Percentiles rank a stretch among this genome's conserved stretches.
These are phyloP conservation scores for Calocybe indica DNA, from an alignment of 768 basidiomycete species.

Conservation along the genomic window DNA sequence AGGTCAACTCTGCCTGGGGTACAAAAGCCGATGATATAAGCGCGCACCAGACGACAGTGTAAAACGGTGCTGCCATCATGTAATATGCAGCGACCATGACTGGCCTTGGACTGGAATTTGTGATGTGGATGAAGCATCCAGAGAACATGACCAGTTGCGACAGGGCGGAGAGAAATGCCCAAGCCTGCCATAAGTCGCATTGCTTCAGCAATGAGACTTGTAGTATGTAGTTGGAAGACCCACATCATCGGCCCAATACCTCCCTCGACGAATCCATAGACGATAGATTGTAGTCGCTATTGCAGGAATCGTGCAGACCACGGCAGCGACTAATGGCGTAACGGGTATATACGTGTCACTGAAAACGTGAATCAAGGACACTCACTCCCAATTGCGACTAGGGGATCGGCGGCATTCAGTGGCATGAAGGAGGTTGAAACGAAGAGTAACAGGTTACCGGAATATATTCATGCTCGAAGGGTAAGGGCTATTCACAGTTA, in stretches of 20 bases:
- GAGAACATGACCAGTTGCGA: slow-evolving; percentile 20
- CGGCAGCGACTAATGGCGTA: slow-evolving; percentile 19
- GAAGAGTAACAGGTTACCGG: too few species aligned
- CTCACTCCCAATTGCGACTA: not conserved
- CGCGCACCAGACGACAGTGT: slow-evolving; percentile 31
- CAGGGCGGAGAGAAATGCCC: slow-evolving; percentile 22
- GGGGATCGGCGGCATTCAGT: not conserved
- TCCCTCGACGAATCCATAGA: slow-evolving; percentile 22
- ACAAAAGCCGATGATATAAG: not conserved
- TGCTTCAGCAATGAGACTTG: not conserved
- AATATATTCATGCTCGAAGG: too few species aligned
- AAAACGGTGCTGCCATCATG: slow-evolving; percentile 29
- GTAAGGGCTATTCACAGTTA: too few species aligned
- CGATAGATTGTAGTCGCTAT: slow-evolving; percentile 24
- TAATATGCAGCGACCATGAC: slow-evolving; percentile 24
- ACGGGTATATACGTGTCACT: not conserved
- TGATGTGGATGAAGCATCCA: slow-evolving; percentile 21
- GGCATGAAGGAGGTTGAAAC: not conserved
- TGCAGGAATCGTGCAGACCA: slow-evolving; percentile 26
- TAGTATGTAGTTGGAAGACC: not conserved
- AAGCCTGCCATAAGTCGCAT: slow-evolving; percentile 12
- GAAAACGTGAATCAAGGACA: not conserved
- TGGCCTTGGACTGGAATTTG: slow-evolving; percentile 10
- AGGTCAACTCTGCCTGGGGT: not conserved
- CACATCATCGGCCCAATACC: slow-evolving; percentile 33